Evolutionary conservation across 345 rosid species (phyloP), one percentile per base, ranked within the genome.

Genomic region (Stellera chamaejasme): DNA sequence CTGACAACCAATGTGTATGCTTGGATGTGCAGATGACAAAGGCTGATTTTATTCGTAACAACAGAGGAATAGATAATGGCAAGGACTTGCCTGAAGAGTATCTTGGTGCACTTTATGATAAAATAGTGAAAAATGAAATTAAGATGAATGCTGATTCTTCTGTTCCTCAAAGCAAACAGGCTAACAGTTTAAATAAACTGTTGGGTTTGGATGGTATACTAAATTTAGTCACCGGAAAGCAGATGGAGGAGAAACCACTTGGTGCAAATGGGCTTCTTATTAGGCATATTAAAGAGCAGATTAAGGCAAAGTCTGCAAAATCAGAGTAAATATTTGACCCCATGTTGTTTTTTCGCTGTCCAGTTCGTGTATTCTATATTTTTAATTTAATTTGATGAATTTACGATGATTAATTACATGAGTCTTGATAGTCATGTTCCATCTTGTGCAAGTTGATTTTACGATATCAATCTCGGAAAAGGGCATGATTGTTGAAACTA

Each of bases 261-360:
- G 98, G 95, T 63, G 95, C 98, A 75, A 88, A 88, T 72, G 93
- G 95, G 58, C 85, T 88, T 70, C 98, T 88, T 55, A 86, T 88
- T 65, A 82, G 69, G 90, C 95, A 78, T 60, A 92, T 92, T 57
- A 95, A 88, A 65, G 97, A 92, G 77, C 94, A 88, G 78, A 84
- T 92, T 59, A 88, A 78, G 84, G 93, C 85, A 48, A 88, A 81
- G 70, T 76, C 95, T 47, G 98, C 82, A 60, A 88, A 83, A 82
- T 80, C 96, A 69, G 98, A 81, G 98, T 92, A 79, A 81, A 95
- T 62, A 66, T 49, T 36, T 43, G 48, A 12, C 25, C n/a, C 25
- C 15, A 10, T 50, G 11, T 2, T 12, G 45, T 43, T 26, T 65
- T 45, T 8, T 27, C 27, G 48, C 42, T 50, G 47, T 44, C 10